Percentiles rank a stretch among this genome's conserved stretches.
These are phyloP conservation scores for Volvariella volvacea DNA, from an alignment of 1,284 basidiomycete genomes.

Conservation along the genomic window DNA sequence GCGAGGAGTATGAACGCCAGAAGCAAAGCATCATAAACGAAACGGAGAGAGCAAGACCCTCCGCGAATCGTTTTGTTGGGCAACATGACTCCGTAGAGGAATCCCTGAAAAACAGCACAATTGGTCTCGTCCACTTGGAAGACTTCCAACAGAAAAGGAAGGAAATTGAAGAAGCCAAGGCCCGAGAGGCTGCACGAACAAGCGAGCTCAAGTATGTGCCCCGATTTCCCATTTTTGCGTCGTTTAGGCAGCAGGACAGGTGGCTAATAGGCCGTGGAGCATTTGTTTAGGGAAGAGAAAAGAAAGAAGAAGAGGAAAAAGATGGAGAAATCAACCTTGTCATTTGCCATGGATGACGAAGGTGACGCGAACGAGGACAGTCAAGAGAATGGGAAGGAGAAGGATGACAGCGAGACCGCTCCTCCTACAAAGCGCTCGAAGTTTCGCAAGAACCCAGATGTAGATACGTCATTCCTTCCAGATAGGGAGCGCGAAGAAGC, in stretches of 20 bases:
- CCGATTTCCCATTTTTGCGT: slow-evolving; percentile 15
- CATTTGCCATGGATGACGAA: slow-evolving; percentile 85
- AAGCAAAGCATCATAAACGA: slow-evolving; percentile 78
- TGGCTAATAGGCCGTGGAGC: slow-evolving; percentile 73
- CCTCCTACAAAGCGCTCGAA: slow-evolving; percentile 65
- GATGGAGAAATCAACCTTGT: slow-evolving; percentile 74
- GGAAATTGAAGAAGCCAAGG: slow-evolving; percentile 89
- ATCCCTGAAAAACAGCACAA: slow-evolving; percentile 85
- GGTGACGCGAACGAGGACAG: slow-evolving; percentile 32
- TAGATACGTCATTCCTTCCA: slow-evolving; percentile 97
- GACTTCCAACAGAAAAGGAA: slow-evolving; percentile 89
- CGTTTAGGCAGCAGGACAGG: slow-evolving; percentile 19
- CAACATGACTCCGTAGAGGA: slow-evolving; percentile 97
- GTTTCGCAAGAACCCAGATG: slow-evolving; percentile 90
- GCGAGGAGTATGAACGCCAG: slow-evolving; percentile 86
- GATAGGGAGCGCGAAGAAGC: slow-evolving; percentile 93
- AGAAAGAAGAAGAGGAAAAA: slow-evolving; percentile 94
- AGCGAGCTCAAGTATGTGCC: slow-evolving; percentile 79
- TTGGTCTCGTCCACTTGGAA: slow-evolving; percentile 89
- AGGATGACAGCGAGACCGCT: slow-evolving; percentile 29
- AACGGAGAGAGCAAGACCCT: slow-evolving; percentile 79
- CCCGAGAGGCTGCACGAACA: slow-evolving; percentile 79
- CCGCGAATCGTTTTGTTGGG: slow-evolving; percentile 84
- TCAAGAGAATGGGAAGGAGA: slow-evolving; percentile 16
- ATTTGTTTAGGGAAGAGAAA: slow-evolving; percentile 77